Conservation (phyloP, 257 asterid species). For the Fraxinus americana region DNA sequence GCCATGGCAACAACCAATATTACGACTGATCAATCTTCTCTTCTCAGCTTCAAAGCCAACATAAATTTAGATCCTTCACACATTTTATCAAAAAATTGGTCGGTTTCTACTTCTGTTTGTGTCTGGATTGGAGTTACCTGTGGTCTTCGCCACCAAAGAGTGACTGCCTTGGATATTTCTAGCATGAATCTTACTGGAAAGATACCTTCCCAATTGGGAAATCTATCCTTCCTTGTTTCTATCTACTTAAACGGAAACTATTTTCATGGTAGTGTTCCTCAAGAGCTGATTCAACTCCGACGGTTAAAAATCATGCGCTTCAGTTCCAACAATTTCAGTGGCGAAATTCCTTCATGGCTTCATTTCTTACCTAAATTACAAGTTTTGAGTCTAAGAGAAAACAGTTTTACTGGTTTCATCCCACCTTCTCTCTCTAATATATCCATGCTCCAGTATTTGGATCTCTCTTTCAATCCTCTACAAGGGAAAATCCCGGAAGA, state of each 20-base stretch:
- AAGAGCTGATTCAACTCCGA: slow-evolving; percentile 9
- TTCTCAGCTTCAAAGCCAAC: slow-evolving; percentile 34
- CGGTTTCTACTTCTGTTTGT: no score
- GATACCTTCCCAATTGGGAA: no score
- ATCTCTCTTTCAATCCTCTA: slow-evolving; percentile 20
- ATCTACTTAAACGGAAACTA: neutral
- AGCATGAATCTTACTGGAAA: no score
- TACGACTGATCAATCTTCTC: slow-evolving; percentile 36
- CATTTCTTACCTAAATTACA: slow-evolving; percentile 6
- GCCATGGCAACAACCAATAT: slow-evolving; percentile 17
- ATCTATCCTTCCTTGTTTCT: slow-evolving; percentile 2
- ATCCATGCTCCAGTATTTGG: slow-evolving; percentile 22
- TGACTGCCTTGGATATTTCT: slow-evolving; percentile 4
- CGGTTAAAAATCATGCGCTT: slow-evolving; percentile 22
- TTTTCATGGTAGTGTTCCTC: no score
- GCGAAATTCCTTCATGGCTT: slow-evolving; percentile 25
- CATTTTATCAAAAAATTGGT: no score
- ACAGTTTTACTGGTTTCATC: slow-evolving; percentile 16
- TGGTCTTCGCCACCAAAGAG: no score
- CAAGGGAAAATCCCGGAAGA: slow-evolving; percentile 24
- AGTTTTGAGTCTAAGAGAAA: neutral
- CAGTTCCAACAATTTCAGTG: slow-evolving; percentile 4
- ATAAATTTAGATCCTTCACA: no score
- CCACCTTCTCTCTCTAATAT: slow-evolving; percentile 26
- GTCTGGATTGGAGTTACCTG: no score